Evolutionary conservation across 2,329 filamentous ascomycete genomes (phyloP).

Genomic region (Stagonosporopsis vannaccii): DNA sequence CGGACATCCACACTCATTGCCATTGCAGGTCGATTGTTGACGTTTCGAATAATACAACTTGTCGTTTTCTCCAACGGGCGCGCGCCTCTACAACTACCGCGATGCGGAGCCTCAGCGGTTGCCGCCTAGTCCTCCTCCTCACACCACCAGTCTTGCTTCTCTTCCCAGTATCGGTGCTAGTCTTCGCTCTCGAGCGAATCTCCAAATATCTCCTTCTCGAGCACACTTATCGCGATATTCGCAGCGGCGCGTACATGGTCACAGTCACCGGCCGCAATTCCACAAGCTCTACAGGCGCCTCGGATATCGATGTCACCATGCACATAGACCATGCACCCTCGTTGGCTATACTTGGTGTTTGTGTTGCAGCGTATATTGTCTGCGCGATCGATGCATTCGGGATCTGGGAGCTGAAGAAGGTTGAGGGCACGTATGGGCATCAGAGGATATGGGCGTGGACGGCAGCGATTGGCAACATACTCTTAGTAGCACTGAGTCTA

Average conservation of each 20-base stretch:
- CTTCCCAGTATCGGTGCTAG: slow-evolving; percentile 30
- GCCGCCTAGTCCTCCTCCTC: slow-evolving; percentile 32
- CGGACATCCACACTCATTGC: background rate
- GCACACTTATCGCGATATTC: slow-evolving; percentile 20
- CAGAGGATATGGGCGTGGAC: slow-evolving; percentile 40
- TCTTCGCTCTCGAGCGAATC: slow-evolving; percentile 38
- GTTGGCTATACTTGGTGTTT: slow-evolving; percentile 27
- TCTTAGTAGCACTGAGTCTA: slow-evolving; percentile 25
- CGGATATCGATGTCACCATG: slow-evolving; percentile 20
- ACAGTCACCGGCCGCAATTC: slow-evolving; percentile 18
- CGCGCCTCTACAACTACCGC: background rate
- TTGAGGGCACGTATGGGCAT: slow-evolving; percentile 31
- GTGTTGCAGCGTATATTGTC: slow-evolving; percentile 26
- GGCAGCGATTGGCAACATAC: slow-evolving; percentile 25
- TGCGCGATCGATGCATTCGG: slow-evolving; percentile 30
- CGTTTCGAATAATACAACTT: background rate
- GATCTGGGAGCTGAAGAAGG: slow-evolving; percentile 40
- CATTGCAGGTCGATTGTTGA: background rate
- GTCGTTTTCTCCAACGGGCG: background rate
- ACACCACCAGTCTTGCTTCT: slow-evolving; percentile 33
- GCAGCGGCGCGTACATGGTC: slow-evolving; percentile 22
- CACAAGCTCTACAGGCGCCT: slow-evolving; percentile 8
- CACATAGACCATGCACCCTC: slow-evolving; percentile 23
- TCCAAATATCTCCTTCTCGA: slow-evolving; percentile 25
- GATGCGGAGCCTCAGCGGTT: slow-evolving; percentile 33